Base-by-base conservation (phyloP, 2,329 filamentous ascomycete species). In the Sphaerulina vaccinii region DNA sequence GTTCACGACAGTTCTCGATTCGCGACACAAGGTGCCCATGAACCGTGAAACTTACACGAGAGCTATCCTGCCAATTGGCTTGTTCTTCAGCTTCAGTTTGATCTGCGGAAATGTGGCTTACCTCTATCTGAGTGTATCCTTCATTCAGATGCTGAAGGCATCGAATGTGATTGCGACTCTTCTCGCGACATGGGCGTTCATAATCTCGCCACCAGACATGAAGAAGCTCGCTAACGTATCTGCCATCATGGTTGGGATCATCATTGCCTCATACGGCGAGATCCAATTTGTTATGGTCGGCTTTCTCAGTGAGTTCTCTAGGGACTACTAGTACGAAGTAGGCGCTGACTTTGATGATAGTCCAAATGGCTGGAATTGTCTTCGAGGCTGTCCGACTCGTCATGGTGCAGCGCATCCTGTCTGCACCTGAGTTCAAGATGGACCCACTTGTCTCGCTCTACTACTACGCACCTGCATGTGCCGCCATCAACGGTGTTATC, bases 81-180 rank as follows among this genome's bases (percentile, higher is more conserved):
- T 96, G 68, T 95, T 96, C 77, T 97, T 96, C 84, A 93, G 87
- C 70, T 78, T 96, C 78, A 93, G 88, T 73, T 81, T 97, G 78
- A 96, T 97, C 70, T 96, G 90, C 74, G 90, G 91, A 68, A 97
- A 97, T 77, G 76, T 95, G 73, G 90, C 92, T 64, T 97, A 97
- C 71, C 83, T 96, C 48, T 95, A 96, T 73, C 82, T 97, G 57
- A 93, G 87, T 62, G 92, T 97, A 52, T 88, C 92, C 56, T 97
- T 97, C 73, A 97, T 97, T 67, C 92, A 97, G 79, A 97, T 97
- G 92, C 84, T 97, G 71, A 97, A 97, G 45, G 93, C 93, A 60
- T 96, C 90, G 33, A 97, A 89, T 24, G 92, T 93, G 13, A 91
- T 97, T 51, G 91, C 90, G 49, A 91, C 96, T 49, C 83, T 99